Evolutionary conservation across 257 asterid species (phyloP).

Genomic region (Fraxinus pennsylvanica): DNA sequence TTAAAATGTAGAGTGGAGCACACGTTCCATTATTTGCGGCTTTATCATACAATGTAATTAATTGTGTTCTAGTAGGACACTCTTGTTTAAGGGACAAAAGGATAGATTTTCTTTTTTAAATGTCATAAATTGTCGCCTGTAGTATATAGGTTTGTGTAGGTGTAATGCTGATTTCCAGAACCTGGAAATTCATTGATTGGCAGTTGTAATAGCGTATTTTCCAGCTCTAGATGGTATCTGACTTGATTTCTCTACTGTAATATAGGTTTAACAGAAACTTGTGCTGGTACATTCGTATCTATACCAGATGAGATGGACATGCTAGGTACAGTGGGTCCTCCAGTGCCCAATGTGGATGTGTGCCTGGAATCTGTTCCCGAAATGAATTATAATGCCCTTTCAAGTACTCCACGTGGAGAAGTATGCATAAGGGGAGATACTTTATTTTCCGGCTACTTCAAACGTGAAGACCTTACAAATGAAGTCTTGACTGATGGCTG

Average conservation of each 20-base stretch:
- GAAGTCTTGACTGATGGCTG: constrained; percentile 89
- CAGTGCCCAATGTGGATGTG: constrained; percentile 91
- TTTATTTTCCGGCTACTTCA: constrained; percentile 80
- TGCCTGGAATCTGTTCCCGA: constrained; percentile 97
- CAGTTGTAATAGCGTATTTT: constrained; percentile 21
- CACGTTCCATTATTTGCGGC: not conserved
- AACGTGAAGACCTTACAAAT: constrained; percentile 89
- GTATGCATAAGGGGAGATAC: constrained; percentile 82
- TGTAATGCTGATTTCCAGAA: constrained; percentile 11
- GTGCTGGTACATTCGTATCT: constrained; percentile 94
- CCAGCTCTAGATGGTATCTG: constrained; percentile 11
- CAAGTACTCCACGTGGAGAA: constrained; percentile 88
- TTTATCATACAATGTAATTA: not conserved
- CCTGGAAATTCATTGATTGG: not conserved
- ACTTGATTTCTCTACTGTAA: constrained; percentile 19
- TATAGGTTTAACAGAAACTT: constrained; percentile 91
- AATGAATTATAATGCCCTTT: constrained; percentile 88
- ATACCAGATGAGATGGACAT: constrained; percentile 66
- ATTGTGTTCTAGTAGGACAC: not conserved
- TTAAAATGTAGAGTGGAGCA: not conserved
- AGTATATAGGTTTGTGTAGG: constrained; percentile 9
- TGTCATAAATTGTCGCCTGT: not conserved
- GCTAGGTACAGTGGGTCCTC: constrained; percentile 98
- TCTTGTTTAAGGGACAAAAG: not conserved
- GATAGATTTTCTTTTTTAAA: not conserved